A percentile compares a stretch with the other conserved stretches of the same genome.
These are phyloP conservation scores for Sphaerobolus stellatus DNA, from an alignment of 1,284 basidiomycete genomes.

Conservation along the genomic window DNA sequence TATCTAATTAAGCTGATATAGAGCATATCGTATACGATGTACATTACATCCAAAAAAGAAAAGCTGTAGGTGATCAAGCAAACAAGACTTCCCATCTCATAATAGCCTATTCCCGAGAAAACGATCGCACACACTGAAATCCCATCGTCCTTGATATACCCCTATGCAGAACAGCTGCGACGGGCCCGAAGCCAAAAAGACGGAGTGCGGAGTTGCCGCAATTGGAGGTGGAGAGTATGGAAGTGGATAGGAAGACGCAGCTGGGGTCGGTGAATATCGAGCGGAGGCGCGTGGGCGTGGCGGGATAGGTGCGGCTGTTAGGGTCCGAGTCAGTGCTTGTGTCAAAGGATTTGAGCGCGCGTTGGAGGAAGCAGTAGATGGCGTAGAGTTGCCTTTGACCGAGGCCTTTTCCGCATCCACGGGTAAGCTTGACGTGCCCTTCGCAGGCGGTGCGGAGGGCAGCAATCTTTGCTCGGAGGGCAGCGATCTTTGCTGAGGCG, in stretches of 20 bases:
- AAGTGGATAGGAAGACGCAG: conserved; percentile 76
- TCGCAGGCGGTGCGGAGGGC: conserved; percentile 85
- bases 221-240: conserved; percentile 88
- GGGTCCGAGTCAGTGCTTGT: not conserved
- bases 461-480: no score
- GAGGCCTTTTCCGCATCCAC: conserved; percentile 82
- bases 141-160: conserved; percentile 93
- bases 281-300: conserved; percentile 42
- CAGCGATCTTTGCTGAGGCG: conserved; percentile 73
- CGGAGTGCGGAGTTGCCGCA: conserved; percentile 94
- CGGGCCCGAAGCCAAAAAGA: conserved; percentile 88
- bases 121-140: conserved; percentile 63
- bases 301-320: not conserved
- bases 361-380: conserved; percentile 79
- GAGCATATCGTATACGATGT: no score
- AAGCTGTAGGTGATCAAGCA: no score
- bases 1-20: no score
- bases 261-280: conserved; percentile 87
- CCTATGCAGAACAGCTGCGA: conserved; percentile 89
- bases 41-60: no score
- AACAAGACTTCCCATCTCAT: no score
- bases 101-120: no score
- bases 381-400: conserved; percentile 91
- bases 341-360: conserved; percentile 54
- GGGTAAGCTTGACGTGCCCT: conserved; percentile 82